Conservation (phyloP, 2,329 filamentous ascomycete genomes). For the Ploettnerulaceae sp. region DNA sequence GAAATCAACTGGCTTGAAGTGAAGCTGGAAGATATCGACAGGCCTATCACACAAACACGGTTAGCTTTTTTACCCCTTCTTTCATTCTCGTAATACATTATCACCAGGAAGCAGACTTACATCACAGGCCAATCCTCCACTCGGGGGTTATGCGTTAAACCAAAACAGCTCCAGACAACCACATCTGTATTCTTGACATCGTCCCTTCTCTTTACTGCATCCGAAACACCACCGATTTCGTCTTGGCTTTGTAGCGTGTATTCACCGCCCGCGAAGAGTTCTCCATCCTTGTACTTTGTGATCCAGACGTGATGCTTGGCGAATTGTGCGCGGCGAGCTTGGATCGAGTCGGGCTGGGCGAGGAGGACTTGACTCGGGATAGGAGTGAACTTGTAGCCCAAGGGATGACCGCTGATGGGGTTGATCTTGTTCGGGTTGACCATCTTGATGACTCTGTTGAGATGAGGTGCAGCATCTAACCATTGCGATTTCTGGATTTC, state of each 20-base stretch:
- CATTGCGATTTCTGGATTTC: conserved; percentile 45
- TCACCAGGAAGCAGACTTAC: too few relatives aligned
- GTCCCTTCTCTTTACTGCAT: conserved; percentile 79
- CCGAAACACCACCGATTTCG: conserved; percentile 17
- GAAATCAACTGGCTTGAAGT: conserved; percentile 56
- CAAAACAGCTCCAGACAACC: conserved; percentile 85
- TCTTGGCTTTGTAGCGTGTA: conserved; percentile 34
- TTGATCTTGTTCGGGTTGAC: conserved; percentile 75
- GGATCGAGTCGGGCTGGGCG: conserved; percentile 71
- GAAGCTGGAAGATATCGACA: conserved; percentile 76
- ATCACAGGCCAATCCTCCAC: conserved; percentile 18
- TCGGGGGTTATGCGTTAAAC: conserved; percentile 73
- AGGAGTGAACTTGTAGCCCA: conserved; percentile 78
- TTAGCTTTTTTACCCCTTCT: too few relatives aligned
- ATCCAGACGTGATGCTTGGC: conserved; percentile 82
- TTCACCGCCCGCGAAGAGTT: conserved; percentile 33
- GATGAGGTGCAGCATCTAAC: conserved; percentile 58
- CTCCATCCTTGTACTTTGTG: conserved; percentile 64
- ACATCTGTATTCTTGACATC: conserved; percentile 83
- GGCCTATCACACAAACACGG: too few relatives aligned
- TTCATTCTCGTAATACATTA: too few relatives aligned
- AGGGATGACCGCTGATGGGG: conserved; percentile 75
- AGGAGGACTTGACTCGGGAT: conserved; percentile 70
- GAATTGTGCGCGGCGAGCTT: conserved; percentile 90
- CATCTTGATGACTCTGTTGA: conserved; percentile 74